Conservation (phyloP, 371 early-diverging fungal species). For the Enteropsectra breve region DNA sequence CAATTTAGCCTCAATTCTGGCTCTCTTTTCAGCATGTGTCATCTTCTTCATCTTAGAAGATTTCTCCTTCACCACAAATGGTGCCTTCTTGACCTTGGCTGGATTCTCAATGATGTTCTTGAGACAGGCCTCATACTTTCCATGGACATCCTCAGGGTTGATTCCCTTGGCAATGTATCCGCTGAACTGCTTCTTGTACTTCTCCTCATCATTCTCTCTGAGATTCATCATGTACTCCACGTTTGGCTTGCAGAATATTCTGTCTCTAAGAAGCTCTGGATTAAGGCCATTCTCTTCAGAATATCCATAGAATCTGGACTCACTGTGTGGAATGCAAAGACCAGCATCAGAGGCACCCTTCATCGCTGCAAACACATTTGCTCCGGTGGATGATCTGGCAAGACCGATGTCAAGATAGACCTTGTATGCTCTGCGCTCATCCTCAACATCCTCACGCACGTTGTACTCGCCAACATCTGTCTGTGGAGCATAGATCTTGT, state of each 20-base stretch:
- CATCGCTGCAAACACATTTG: conserved; percentile 93
- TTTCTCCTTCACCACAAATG: conserved; percentile 49
- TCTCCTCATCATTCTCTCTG: conserved; percentile 91
- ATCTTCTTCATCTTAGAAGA: conserved; percentile 34
- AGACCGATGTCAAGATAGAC: conserved; percentile 97
- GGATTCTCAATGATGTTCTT: conserved; percentile 44
- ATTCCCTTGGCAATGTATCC: conserved; percentile 80
- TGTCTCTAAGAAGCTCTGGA: conserved; percentile 80
- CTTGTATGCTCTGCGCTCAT: conserved; percentile 92
- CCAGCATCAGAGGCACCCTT: conserved; percentile 99
- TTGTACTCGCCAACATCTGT: conserved; percentile 81
- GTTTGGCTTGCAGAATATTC: conserved; percentile 95
- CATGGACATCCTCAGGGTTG: conserved; percentile 79
- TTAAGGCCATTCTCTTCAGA: conserved; percentile 76
- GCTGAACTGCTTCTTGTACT: conserved; percentile 88
- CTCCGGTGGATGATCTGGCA: conserved; percentile 91
- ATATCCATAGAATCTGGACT: conserved; percentile 93
- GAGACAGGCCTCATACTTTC: conserved; percentile 84
- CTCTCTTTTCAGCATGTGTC: conserved; percentile 51
- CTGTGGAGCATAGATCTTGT: conserved; percentile 70
- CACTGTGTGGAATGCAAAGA: conserved; percentile 88
- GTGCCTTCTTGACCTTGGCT: conserved; percentile 37
- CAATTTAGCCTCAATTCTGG: conserved; percentile 47
- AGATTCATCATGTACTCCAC: conserved; percentile 91
- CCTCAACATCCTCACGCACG: conserved; percentile 74